Conservation (phyloP, 2,329 filamentous ascomycete species). For the Paradendryphiella salina region DNA sequence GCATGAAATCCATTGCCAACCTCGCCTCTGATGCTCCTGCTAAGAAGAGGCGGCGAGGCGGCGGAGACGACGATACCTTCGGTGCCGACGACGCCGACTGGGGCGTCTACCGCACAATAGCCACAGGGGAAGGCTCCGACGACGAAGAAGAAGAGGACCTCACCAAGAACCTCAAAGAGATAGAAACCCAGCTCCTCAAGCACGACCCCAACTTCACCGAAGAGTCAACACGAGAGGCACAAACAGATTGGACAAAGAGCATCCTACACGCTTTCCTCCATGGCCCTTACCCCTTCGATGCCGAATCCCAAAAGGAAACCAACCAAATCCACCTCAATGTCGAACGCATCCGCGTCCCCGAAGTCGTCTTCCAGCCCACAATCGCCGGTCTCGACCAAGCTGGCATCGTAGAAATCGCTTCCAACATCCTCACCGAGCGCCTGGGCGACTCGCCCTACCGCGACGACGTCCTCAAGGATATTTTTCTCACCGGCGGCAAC, state of each 20-base stretch:
- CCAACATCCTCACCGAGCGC: constrained; percentile 85
- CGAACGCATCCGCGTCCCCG: constrained; percentile 89
- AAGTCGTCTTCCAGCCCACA: constrained; percentile 88
- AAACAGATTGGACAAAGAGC: constrained; percentile 93
- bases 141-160: constrained; percentile 94
- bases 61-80: constrained; percentile 92
- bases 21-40: constrained; percentile 84
- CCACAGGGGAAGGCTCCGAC: constrained; percentile 76
- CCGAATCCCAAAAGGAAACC: constrained; percentile 75
- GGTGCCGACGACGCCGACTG: constrained; percentile 97
- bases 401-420: constrained; percentile 87
- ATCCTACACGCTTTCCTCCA: constrained; percentile 87
- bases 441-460: constrained; percentile 62
- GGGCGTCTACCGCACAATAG: constrained; percentile 93
- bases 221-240: constrained; percentile 86
- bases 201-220: constrained; percentile 90
- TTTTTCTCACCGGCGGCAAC: constrained; percentile 95
- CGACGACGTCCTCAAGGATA: constrained; percentile 74
- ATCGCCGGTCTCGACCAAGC: constrained; percentile 94
- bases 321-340: constrained; percentile 95
- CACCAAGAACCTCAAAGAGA: constrained; percentile 67
- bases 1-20: constrained; percentile 98
- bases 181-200: constrained; percentile 82
- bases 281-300: constrained; percentile 83
- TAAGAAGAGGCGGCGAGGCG: constrained; percentile 82